A percentile compares a stretch with the other conserved stretches of the same genome.
Conservation (phyloP, 83 land plant species). For the Diphasiastrum complanatum region DNA sequence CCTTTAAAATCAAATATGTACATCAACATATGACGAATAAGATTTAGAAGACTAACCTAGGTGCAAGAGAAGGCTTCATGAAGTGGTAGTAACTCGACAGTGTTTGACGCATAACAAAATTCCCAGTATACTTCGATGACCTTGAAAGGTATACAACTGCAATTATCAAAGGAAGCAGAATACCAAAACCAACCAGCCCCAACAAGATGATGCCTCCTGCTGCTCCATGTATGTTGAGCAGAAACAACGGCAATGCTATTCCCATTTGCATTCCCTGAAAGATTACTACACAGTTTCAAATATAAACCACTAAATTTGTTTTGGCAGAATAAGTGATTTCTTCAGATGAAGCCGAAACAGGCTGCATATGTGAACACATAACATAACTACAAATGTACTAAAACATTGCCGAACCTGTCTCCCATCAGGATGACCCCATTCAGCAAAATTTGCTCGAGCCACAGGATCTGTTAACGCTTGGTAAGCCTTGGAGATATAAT, state of each 20-base stretch:
- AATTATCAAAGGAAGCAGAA: slow-evolving; percentile 72
- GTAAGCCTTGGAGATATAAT: slow-evolving; percentile 91
- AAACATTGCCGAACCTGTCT: slow-evolving; percentile 69
- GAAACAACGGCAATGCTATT: slow-evolving; percentile 81
- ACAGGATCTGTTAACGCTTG: slow-evolving; percentile 93
- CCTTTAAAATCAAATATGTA: background rate
- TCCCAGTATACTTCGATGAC: slow-evolving; percentile 94
- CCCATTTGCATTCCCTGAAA: slow-evolving; percentile 96
- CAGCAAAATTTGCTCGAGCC: slow-evolving; percentile 83
- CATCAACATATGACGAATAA: background rate
- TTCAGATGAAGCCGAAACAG: too few species aligned
- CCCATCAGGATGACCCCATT: slow-evolving; percentile 99
- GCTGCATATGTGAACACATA: too few species aligned
- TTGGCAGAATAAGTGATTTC: too few species aligned
- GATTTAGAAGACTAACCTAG: slow-evolving; percentile 45
- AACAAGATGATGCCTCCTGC: slow-evolving; percentile 81
- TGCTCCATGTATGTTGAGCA: slow-evolving; percentile 84
- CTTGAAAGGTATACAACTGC: slow-evolving; percentile 92
- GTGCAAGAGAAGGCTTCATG: slow-evolving; percentile 95
- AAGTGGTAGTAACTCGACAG: slow-evolving; percentile 66
- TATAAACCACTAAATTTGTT: too few species aligned
- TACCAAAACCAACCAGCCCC: slow-evolving; percentile 91
- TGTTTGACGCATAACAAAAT: slow-evolving; percentile 95
- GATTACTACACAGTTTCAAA: too few species aligned
- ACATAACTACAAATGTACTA: too few species aligned